Evolutionary conservation across 352 stramenopile genomes (phyloP).

Genomic region (Poterioochromonas sp.): DNA sequence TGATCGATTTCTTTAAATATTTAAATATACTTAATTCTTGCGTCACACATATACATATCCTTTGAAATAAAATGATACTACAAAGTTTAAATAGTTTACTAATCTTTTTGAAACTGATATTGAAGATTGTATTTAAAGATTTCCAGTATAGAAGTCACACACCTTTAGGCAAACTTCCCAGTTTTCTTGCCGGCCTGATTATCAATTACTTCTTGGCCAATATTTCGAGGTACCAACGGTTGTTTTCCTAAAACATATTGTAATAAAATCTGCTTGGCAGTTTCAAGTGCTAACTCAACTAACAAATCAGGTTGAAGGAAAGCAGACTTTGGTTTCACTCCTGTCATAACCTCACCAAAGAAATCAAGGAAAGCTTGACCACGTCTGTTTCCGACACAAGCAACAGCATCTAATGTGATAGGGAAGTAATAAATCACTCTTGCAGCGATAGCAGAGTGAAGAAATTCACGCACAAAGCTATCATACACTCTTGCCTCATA

Average conservation of each 20-base stretch:
- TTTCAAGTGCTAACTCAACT: not conserved
- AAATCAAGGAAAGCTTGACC: slow-evolving; percentile 29
- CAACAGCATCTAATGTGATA: slow-evolving; percentile 22
- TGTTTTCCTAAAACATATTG: not conserved
- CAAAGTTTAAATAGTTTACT: no score
- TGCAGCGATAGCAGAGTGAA: not conserved
- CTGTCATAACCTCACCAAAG: slow-evolving; percentile 32
- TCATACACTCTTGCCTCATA: not conserved
- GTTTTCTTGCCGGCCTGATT: not conserved
- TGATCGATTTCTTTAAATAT: no score
- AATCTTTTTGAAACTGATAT: no score
- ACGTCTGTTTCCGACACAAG: not conserved
- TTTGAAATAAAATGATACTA: no score
- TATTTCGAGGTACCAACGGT: not conserved
- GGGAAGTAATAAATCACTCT: not conserved
- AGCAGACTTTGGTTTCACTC: slow-evolving; percentile 2
- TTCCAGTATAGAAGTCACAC: no score
- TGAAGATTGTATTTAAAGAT: no score
- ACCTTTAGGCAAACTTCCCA: no score
- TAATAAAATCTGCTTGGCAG: not conserved
- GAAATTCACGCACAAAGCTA: slow-evolving; percentile 14
- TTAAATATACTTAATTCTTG: no score
- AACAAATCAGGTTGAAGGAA: slow-evolving; percentile 12
- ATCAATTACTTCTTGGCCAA: not conserved
- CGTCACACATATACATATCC: no score